These are phyloP conservation scores for Eucalyptus sideroxylon DNA, from an alignment of 345 rosid species.

Conservation along the genomic window DNA sequence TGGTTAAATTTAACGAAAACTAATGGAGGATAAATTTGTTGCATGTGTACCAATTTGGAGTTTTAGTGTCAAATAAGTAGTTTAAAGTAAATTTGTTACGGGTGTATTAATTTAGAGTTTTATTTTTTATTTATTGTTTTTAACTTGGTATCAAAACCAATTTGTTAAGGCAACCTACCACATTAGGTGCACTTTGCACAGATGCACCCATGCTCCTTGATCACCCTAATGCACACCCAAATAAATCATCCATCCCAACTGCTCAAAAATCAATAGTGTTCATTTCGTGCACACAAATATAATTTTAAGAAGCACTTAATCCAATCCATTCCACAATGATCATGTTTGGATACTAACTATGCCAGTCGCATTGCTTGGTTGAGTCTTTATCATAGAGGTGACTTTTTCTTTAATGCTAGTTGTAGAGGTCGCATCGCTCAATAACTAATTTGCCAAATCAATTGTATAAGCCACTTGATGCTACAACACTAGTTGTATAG, in stretches of 20 bases:
- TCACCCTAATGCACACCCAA: not conserved
- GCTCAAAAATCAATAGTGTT: not conserved
- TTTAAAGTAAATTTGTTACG: too few relatives aligned
- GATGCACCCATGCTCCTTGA: not conserved
- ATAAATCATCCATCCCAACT: not conserved
- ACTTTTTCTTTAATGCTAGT: not conserved
- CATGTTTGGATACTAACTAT: too few relatives aligned
- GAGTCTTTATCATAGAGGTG: not conserved
- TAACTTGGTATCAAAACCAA: not conserved
- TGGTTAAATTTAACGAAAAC: too few relatives aligned
- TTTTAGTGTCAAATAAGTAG: too few relatives aligned
- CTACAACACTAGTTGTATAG: not conserved
- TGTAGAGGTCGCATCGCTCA: fast-evolving
- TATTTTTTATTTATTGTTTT: too few relatives aligned
- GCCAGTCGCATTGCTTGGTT: fast-evolving
- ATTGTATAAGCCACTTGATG: not conserved
- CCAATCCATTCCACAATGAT: not conserved
- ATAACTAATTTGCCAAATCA: too few relatives aligned
- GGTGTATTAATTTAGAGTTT: fast-evolving
- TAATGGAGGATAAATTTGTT: too few relatives aligned
- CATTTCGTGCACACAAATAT: not conserved
- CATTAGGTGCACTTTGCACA: too few relatives aligned
- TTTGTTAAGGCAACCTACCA: not conserved
- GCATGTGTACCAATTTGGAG: fast-evolving
- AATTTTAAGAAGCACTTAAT: not conserved